Percentiles rank a stretch among this genome's conserved stretches.
These are phyloP conservation scores for Cladosporium sp. DNA, from an alignment of 2,329 filamentous ascomycete species.

Conservation along the genomic window DNA sequence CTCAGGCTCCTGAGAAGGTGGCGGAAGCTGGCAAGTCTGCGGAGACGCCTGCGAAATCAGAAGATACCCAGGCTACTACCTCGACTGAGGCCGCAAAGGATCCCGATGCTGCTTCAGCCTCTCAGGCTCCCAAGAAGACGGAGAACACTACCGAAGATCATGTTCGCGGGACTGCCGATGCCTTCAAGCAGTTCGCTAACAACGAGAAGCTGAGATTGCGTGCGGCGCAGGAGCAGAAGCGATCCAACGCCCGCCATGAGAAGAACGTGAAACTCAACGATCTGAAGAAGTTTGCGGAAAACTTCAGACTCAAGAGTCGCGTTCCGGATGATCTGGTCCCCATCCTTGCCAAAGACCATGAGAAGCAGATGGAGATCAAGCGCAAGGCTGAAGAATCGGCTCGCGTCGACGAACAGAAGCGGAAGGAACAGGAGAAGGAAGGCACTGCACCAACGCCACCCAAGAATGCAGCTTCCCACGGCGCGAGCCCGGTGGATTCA, in stretches of 20 bases:
- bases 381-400: constrained; percentile 76
- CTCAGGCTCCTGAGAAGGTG: constrained; percentile 13
- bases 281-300: constrained; percentile 87
- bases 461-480: constrained; percentile 7
- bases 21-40: constrained; percentile 9
- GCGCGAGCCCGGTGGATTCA: constrained; percentile 1
- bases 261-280: constrained; percentile 91
- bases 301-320: constrained; percentile 89
- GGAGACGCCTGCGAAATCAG: constrained; percentile 11
- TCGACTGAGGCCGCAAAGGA: neutral
- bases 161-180: constrained; percentile 54
- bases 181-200: constrained; percentile 59
- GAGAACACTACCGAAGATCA: constrained; percentile 55
- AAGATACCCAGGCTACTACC: constrained; percentile 12
- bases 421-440: constrained; percentile 34
- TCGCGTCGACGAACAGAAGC: constrained; percentile 46
- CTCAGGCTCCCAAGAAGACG: constrained; percentile 11
- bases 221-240: constrained; percentile 48
- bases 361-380: constrained; percentile 87
- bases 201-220: constrained; percentile 55
- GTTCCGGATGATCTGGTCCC: constrained; percentile 87
- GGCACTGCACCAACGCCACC: constrained; percentile 18
- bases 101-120: neutral
- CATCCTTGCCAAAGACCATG: constrained; percentile 94
- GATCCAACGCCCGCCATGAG: constrained; percentile 57